Conservation (phyloP, 345 rosid species). For the Eucalyptus microcorys region DNA sequence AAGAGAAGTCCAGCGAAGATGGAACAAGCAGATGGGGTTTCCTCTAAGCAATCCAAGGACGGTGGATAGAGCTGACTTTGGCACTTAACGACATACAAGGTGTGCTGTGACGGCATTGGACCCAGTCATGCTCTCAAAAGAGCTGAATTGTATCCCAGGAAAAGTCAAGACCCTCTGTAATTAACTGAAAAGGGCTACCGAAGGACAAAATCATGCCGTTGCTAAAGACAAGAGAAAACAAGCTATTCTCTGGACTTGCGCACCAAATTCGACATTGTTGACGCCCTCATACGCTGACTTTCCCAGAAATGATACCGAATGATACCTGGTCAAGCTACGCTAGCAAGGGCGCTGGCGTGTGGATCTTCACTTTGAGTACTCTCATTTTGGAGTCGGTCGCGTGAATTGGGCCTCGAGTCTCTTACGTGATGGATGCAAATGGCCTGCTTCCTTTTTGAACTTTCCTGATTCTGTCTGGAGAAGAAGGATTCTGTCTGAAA, state of each 20-base stretch:
- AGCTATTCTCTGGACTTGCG: neutral
- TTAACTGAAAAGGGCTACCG: neutral
- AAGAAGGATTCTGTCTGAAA: neutral
- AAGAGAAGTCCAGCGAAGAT: neutral
- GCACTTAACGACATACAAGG: neutral
- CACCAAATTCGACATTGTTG: neutral
- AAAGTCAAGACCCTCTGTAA: neutral
- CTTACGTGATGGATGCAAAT: neutral
- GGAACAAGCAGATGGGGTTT: neutral
- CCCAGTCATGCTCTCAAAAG: neutral
- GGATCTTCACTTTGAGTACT: neutral
- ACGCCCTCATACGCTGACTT: neutral
- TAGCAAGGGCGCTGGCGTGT: neutral
- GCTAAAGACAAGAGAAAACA: neutral
- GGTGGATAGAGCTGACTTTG: neutral
- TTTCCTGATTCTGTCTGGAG: neutral
- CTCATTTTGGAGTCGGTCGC: neutral
- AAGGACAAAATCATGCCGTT: neutral
- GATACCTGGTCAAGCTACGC: neutral
- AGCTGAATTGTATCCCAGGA: neutral
- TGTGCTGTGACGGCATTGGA: neutral
- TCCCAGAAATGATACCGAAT: neutral
- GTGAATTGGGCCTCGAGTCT: neutral
- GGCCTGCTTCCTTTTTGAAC: neutral
- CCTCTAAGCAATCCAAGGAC: neutral